Percentiles rank a stretch among this genome's conserved stretches.
Conservation (phyloP, 768 basidiomycete genomes). For the Calocera viscosa region DNA sequence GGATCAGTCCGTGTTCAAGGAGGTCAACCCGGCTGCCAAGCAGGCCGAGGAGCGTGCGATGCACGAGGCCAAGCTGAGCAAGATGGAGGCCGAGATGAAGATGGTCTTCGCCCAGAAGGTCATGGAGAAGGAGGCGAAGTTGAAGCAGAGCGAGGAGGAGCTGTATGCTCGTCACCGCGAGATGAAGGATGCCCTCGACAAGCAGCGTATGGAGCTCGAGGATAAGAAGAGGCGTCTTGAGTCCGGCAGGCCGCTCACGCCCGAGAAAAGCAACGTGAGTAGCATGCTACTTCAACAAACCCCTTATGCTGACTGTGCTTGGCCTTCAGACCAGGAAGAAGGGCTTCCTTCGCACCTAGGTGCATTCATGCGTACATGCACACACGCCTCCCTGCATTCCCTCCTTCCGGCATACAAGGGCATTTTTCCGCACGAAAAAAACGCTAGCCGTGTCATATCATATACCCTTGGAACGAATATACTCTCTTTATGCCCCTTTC, state of each 20-base stretch:
- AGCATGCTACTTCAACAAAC: background rate
- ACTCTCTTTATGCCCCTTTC: conserved; percentile 8
- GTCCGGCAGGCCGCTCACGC: conserved; percentile 85
- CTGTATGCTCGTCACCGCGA: conserved; percentile 96
- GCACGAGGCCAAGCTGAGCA: conserved; percentile 93
- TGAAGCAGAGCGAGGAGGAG: conserved; percentile 99
- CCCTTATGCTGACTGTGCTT: background rate
- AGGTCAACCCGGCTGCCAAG: conserved; percentile 94
- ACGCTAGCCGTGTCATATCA: background rate
- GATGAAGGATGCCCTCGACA: conserved; percentile 99
- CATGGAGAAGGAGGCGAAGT: conserved; percentile 95
- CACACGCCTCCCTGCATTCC: background rate
- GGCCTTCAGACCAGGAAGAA: conserved; percentile 53
- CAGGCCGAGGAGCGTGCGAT: conserved; percentile 90
- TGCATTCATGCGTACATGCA: no score
- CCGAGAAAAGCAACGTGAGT: conserved; percentile 77
- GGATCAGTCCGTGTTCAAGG: conserved; percentile 96
- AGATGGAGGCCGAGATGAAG: conserved; percentile 99
- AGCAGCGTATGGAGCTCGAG: conserved; percentile 88
- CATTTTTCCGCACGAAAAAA: background rate
- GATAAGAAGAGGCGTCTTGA: conserved; percentile 97
- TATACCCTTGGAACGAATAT: conserved; percentile 9
- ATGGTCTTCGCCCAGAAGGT: conserved; percentile 99
- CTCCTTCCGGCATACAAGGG: background rate
- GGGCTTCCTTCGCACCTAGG: conserved; percentile 59